Conservation (phyloP, 2,329 filamentous ascomycete genomes). For the Botrytis medusae region DNA sequence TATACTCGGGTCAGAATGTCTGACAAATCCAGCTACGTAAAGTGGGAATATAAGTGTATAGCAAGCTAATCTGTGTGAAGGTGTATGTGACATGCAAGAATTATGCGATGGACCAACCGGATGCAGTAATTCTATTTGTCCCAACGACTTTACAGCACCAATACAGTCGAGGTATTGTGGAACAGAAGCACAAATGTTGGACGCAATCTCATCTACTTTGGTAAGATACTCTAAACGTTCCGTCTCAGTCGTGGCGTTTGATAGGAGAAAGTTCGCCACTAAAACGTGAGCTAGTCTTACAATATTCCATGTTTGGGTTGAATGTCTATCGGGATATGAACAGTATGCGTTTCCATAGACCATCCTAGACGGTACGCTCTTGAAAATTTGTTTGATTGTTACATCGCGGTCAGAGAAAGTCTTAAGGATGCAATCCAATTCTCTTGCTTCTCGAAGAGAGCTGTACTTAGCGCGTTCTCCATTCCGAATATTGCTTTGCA, state of each 20-base stretch:
- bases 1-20: background rate
- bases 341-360: slow-evolving; percentile 18
- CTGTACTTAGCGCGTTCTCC: slow-evolving; percentile 10
- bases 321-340: slow-evolving; percentile 21
- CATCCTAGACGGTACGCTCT: slow-evolving; percentile 5
- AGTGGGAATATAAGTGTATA: slow-evolving; percentile 26
- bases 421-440: slow-evolving; percentile 21
- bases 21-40: slow-evolving; percentile 23
- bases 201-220: slow-evolving; percentile 15
- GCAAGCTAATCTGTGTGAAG: slow-evolving; percentile 12
- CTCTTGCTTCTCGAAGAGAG: background rate
- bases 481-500: slow-evolving; percentile 16
- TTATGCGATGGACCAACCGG: background rate
- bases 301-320: slow-evolving; percentile 25
- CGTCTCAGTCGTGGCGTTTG: background rate
- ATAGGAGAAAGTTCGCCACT: slow-evolving; percentile 19
- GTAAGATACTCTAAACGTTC: background rate
- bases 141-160: background rate
- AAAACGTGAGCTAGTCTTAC: slow-evolving; percentile 21
- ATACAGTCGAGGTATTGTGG: slow-evolving; percentile 25
- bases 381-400: slow-evolving; percentile 14
- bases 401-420: background rate
- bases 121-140: background rate
- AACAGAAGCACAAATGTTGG: slow-evolving; percentile 24
- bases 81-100: background rate